Percentiles rank a stretch among this genome's conserved stretches.
These are phyloP conservation scores for Anthracocystis panici-leucophaei DNA, from an alignment of 1,284 basidiomycete species.

Conservation along the genomic window DNA sequence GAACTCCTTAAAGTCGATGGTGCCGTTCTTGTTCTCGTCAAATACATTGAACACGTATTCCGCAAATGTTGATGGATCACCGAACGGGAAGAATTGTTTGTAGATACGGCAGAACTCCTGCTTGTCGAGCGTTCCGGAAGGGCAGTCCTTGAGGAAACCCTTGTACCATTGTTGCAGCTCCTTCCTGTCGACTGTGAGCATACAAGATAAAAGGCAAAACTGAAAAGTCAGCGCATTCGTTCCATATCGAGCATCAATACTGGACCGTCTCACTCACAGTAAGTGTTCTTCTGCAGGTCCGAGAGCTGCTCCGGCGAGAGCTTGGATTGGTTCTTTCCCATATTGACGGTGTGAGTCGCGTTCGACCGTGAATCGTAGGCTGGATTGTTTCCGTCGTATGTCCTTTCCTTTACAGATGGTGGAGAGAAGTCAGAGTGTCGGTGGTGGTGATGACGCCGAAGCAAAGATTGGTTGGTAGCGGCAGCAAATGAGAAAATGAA, in stretches of 20 bases:
- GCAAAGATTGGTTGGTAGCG: neutral
- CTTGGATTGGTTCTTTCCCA: conserved; percentile 98
- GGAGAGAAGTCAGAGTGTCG: neutral
- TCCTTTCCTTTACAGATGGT: conserved; percentile 4
- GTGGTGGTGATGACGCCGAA: neutral
- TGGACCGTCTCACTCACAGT: conserved; percentile 78
- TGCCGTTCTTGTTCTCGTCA: conserved; percentile 69
- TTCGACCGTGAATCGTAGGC: neutral
- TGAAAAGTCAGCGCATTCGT: neutral
- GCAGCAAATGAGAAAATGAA: neutral
- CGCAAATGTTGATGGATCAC: conserved; percentile 95
- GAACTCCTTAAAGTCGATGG: conserved; percentile 78
- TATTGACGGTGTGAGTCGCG: conserved; percentile 46
- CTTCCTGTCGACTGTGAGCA: conserved; percentile 90
- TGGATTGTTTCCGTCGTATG: neutral
- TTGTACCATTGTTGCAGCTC: conserved; percentile 99
- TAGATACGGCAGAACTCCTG: conserved; percentile 97
- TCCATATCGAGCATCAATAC: neutral
- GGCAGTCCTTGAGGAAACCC: conserved; percentile 98
- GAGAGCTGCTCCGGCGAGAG: conserved; percentile 92
- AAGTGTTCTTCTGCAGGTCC: conserved; percentile 97
- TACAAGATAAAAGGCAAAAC: neutral
- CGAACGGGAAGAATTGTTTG: conserved; percentile 99
- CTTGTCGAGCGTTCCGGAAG: conserved; percentile 95
- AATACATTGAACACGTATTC: conserved; percentile 93